Evolutionary conservation across 257 asterid genomes (phyloP), one percentile per base, ranked within the genome.

Genomic region (Ophiorrhiza pumila): DNA sequence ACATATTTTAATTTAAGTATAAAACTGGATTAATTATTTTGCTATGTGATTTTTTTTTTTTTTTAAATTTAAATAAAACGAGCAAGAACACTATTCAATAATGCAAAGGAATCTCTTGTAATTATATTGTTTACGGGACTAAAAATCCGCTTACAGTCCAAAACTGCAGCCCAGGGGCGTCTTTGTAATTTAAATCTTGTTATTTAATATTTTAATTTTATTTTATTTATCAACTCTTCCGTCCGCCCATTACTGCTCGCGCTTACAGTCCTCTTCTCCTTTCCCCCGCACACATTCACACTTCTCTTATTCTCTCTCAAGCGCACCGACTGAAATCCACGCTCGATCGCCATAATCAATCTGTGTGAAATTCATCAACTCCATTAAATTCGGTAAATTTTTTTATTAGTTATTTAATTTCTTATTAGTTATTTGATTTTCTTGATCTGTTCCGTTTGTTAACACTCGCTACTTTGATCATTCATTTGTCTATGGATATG

Each of bases 241-340:
- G 66, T 67, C 62, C 74, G 61, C 68, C 73, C 69, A 74, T 60
- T 34, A 12, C 72, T 55, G 65, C 77, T 39, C 65, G 11, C 43
- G 32, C 73, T 1, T n/a, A 49, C 49, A 4, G 42, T 9, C 32
- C 20, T 32, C 60, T 49, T 8, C 49, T 37, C 18, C 27, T 27
- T 42, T 52, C 73, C 68, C 50, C 20, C n/a, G 41, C n/a, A n/a
- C n/a, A n/a, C n/a, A n/a, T n/a, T n/a, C n/a, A n/a, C n/a, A n/a
- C n/a, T n/a, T 34, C n/a, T 45, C 37, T 49, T 27, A 25, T 43
- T 31, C 58, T 66, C 22, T 69, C 27, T 15, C 10, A 37, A 17
- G 4, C 55, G 18, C 23, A 13, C 55, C 15, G 42, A 53, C 23
- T 32, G 37, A 23, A 25, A 6, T 14, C 12, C 72, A 69, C 34